A percentile compares a stretch with the other conserved stretches of the same genome.
Conservation (phyloP, 805 yeast species). For the Ogataea populi-albae region DNA sequence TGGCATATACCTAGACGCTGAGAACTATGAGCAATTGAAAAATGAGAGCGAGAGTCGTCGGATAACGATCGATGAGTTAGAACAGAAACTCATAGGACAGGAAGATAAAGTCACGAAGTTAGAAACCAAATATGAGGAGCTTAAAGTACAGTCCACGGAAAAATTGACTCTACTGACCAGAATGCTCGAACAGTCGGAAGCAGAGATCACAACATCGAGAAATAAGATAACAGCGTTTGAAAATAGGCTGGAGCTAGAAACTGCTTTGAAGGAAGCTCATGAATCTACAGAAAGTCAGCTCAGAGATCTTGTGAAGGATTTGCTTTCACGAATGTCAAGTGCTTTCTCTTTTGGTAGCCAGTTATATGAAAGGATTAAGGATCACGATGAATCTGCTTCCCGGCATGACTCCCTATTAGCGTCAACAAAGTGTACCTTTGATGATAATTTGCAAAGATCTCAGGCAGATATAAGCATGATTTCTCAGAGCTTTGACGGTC, state of each 20-base stretch:
- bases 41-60: constrained; percentile 49
- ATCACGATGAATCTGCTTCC: constrained; percentile 4
- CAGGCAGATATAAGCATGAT: too few relatives aligned
- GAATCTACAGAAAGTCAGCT: constrained; percentile 12
- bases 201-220: background rate
- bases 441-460: too few relatives aligned
- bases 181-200: constrained; percentile 6
- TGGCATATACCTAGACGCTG: constrained; percentile 61
- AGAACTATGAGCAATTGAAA: constrained; percentile 40
- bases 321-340: constrained; percentile 10
- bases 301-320: constrained; percentile 1
- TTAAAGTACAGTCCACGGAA: constrained; percentile 13
- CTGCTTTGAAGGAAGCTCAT: constrained; percentile 15
- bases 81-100: constrained; percentile 43
- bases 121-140: constrained; percentile 38
- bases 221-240: constrained; percentile 5
- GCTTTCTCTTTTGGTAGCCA: constrained; percentile 5
- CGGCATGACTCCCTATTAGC: too few relatives aligned
- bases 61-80: constrained; percentile 49
- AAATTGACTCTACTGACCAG: constrained; percentile 2
- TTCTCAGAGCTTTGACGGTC: too few relatives aligned
- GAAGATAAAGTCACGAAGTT: constrained; percentile 45
- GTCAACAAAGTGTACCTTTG: too few relatives aligned
- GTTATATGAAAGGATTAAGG: constrained; percentile 8
- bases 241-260: constrained; percentile 12